Percentiles rank a stretch among this genome's conserved stretches.
Evolutionary conservation across 164 flowering plant species (phyloP).

Genomic region (Saururus chinensis): DNA sequence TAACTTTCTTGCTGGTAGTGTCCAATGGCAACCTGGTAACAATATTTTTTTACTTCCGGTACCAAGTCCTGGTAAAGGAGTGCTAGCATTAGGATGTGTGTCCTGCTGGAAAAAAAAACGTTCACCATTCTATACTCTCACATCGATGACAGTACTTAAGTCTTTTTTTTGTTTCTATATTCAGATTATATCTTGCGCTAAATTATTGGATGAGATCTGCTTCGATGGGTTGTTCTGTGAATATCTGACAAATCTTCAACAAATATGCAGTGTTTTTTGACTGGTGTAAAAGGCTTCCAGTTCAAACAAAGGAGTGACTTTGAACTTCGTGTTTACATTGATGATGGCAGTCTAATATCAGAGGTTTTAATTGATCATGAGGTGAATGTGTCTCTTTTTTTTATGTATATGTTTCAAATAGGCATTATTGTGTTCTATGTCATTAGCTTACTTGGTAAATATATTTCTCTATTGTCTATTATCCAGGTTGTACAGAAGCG

Average conservation of each 20-base stretch:
- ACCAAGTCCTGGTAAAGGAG: background rate
- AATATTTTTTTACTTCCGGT: too few relatives aligned
- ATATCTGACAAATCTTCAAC: background rate
- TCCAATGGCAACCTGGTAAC: too few relatives aligned
- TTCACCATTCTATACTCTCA: too few relatives aligned
- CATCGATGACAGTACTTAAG: too few relatives aligned
- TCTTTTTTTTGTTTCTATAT: too few relatives aligned
- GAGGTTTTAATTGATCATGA: conserved; percentile 69
- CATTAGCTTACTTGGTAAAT: background rate
- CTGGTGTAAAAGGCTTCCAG: conserved; percentile 76
- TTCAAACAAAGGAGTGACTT: conserved; percentile 43
- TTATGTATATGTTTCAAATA: background rate
- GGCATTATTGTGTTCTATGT: background rate
- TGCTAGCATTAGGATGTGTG: background rate
- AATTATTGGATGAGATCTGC: too few relatives aligned
- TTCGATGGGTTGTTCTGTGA: too few relatives aligned
- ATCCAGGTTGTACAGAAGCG: conserved; percentile 57
- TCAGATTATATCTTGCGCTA: too few relatives aligned
- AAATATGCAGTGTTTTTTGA: conserved; percentile 67
- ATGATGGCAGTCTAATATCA: conserved; percentile 92
- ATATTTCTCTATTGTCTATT: background rate
- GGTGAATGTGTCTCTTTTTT: conserved; percentile 35
- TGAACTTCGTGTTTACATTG: conserved; percentile 71
- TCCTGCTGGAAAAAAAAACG: too few relatives aligned
- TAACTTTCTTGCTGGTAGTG: too few relatives aligned